These are phyloP conservation scores for Fusarium sororula DNA, from an alignment of 2,329 filamentous ascomycete species.

Conservation along the genomic window DNA sequence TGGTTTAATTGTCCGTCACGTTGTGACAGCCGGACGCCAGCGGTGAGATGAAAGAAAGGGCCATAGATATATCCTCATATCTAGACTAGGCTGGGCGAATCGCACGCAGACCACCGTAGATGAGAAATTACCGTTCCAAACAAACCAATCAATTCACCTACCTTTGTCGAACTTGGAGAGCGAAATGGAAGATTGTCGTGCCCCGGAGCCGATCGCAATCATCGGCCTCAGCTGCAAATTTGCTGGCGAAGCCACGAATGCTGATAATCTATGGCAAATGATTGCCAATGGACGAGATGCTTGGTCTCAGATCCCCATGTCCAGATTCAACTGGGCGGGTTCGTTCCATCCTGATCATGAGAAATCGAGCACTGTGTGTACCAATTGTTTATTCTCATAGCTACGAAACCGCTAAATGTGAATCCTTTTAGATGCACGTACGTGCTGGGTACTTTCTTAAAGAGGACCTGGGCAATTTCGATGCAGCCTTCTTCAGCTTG, in stretches of 20 bases:
- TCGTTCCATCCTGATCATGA: neutral
- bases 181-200: neutral
- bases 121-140: neutral
- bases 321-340: neutral
- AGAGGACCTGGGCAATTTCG: neutral
- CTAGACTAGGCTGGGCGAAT: too few relatives aligned
- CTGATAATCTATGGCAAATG: neutral
- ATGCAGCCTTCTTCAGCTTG: neutral
- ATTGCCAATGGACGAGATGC: neutral
- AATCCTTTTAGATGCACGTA: neutral
- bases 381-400: neutral
- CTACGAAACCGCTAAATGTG: neutral
- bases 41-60: too few relatives aligned
- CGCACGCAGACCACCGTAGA: too few relatives aligned
- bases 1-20: too few relatives aligned
- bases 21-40: fast-evolving
- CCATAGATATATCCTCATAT: too few relatives aligned
- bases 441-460: neutral
- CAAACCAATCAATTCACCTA: neutral
- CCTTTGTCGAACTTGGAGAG: too few relatives aligned
- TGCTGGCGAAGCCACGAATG: neutral
- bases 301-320: neutral
- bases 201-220: neutral
- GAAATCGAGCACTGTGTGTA: neutral
- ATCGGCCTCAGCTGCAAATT: neutral